Evolutionary conservation across 345 rosid genomes (phyloP).

Genomic region (Salix arbutifolia): DNA sequence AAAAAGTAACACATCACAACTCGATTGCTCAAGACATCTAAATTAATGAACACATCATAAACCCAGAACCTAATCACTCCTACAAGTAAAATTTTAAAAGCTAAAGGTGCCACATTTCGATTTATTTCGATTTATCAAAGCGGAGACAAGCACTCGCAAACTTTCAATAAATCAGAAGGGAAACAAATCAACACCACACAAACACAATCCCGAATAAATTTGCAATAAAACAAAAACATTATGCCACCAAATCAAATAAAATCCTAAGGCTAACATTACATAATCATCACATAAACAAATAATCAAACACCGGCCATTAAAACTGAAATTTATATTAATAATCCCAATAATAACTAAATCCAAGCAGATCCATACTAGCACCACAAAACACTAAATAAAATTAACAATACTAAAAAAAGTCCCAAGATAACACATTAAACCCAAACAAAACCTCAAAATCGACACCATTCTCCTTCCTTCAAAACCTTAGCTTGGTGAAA

Average conservation of each 20-base stretch:
- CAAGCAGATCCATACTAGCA: background rate
- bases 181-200: background rate
- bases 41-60: background rate
- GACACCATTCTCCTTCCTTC: background rate
- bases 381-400: background rate
- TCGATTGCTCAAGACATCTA: background rate
- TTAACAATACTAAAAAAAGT: background rate
- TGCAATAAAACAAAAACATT: background rate
- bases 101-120: too few relatives aligned
- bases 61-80: background rate
- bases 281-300: background rate
- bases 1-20: background rate
- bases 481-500: constrained; percentile 29
- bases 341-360: background rate
- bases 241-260: background rate
- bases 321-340: background rate
- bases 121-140: background rate
- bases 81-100: background rate
- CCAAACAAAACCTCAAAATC: background rate
- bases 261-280: background rate
- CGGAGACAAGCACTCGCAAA: too few relatives aligned
- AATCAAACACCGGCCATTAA: background rate
- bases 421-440: background rate
- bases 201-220: background rate
- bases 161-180: too few relatives aligned